Evolutionary conservation across 73 alveolate genomes (phyloP), one percentile per base, ranked within the genome.

Genomic region (Chromera velia): DNA sequence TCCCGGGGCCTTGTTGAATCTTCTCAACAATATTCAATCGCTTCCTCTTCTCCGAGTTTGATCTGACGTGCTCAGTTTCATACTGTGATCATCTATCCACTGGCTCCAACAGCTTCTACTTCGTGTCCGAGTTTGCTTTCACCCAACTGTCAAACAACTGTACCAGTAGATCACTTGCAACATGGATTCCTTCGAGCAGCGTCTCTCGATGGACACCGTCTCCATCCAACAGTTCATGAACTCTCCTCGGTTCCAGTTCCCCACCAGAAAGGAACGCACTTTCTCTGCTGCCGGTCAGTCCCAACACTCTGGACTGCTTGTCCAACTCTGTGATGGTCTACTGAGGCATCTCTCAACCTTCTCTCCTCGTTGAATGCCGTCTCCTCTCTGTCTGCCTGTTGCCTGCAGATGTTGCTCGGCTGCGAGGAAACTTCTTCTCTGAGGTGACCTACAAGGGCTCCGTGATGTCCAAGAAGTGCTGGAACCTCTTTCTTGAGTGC

Each of bases 391-490:
- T n/a, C n/a, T n/a, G n/a, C 55, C 13, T 13, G 55, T 13, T 40
- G 55, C 55, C 22, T 40, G 55, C 55, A 40, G 55, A 40, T 40
- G 55, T 40, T 4, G 55, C 13, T 4, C 4, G 55, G 4, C 55
- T 40, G 55, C 55, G 55, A 13, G 55, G 55, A 4, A 40, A 7
- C 22, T 13, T 7, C 55, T 13, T 7, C 55, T 13, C 22, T 40
- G 55, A 40, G 55, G n/a, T n/a, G n/a, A n/a, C n/a, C n/a, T 40
- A 40, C 13, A 13, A 4, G 55, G 55, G 55, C 13, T 4, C 13
- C 22, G 22, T 4, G 4, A 49, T 63, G 77, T 55, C 89, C 26
- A 72, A 70, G 62, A 82, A 82, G 80, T 63, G 73, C 76, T 82
- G 72, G 67, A 32, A 73, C 29, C 85, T 82, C 40, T 32, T 82